Evolutionary conservation across 805 yeast species (phyloP), one percentile per base, ranked within the genome.

Genomic region (Pichia gijzeniarum): DNA sequence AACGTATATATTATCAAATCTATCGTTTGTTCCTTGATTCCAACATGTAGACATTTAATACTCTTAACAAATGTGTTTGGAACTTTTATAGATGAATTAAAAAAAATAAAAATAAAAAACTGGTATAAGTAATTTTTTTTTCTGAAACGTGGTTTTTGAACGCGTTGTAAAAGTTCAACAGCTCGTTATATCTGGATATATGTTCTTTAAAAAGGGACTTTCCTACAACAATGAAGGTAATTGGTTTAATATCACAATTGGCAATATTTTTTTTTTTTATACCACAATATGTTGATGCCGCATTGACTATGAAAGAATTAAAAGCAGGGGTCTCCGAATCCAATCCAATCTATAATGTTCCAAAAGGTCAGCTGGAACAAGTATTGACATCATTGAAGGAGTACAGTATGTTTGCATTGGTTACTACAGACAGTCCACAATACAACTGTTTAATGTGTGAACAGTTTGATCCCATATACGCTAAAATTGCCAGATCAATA

Each of bases 401-500:
- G 39, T 75, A 79, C 59, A 76, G 61, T 52, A 61, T 78, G 7
- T 61, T 82, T 2, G 44, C 79, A 1, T 60, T 73, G n/a, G 64
- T 80, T 35, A 80, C 88, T 0, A 72, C 85, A 3, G 56, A 72
- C 0, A 59, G 58, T 34, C 64, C 63, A 5, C 56, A 65, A 19
- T 70, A 71, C 44, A 66, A 64, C 0, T 82, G 88, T 53, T 62
- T 48, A 0, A 53, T 69, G 25, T 83, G 91, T 55, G 48, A 44
- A 17, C 65, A 61, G 6, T 65, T 82, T 46, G 67, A 69, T 31
- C 64, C 68, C 0, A 63, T 72, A 2, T 63, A 70, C 33, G 57
- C 66, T 6, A 58, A 57, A 21, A 78, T 78, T 0, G 64, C 77
- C 0, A 53, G 52, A 1, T 63, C 76, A 2, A 75, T 78, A 61